A percentile compares a stretch with the other conserved stretches of the same genome.
These are phyloP conservation scores for Pseudocercospora musae DNA, from an alignment of 2,329 filamentous ascomycete genomes.

Conservation along the genomic window DNA sequence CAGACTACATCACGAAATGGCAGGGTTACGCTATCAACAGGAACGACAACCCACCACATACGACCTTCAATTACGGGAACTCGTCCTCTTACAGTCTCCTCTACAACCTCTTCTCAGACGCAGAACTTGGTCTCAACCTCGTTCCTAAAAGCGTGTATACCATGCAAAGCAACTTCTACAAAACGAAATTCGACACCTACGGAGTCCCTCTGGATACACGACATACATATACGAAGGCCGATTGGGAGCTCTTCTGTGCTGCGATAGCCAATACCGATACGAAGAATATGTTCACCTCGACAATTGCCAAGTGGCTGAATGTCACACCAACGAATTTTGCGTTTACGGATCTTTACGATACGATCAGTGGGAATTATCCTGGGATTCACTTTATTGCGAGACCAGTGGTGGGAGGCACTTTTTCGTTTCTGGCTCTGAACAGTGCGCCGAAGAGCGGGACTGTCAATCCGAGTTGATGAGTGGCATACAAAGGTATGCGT, in stretches of 20 bases:
- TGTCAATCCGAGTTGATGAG: not conserved
- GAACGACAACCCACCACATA: slow-evolving; percentile 42
- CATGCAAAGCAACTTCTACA: slow-evolving; percentile 55
- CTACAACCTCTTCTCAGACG: slow-evolving; percentile 55
- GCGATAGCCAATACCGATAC: slow-evolving; percentile 44
- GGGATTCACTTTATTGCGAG: slow-evolving; percentile 45
- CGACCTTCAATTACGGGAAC: slow-evolving; percentile 49
- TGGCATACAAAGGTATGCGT: not conserved
- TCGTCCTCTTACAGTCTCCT: slow-evolving; percentile 41
- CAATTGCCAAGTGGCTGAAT: slow-evolving; percentile 49
- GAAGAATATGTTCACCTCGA: slow-evolving; percentile 46
- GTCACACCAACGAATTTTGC: slow-evolving; percentile 48
- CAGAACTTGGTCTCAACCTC: slow-evolving; percentile 45
- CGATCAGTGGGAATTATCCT: slow-evolving; percentile 40
- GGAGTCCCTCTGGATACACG: slow-evolving; percentile 55
- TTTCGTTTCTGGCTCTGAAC: slow-evolving; percentile 46
- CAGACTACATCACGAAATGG: slow-evolving; percentile 47
- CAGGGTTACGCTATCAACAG: slow-evolving; percentile 27
- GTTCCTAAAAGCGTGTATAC: slow-evolving; percentile 53
- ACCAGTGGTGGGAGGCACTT: slow-evolving; percentile 52
- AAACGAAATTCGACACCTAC: slow-evolving; percentile 46
- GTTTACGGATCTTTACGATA: slow-evolving; percentile 53
- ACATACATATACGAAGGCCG: slow-evolving; percentile 41
- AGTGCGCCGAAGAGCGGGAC: slow-evolving; percentile 25
- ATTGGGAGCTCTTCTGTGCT: slow-evolving; percentile 54